These are phyloP conservation scores for Penicillium sp. DNA, from an alignment of 2,329 filamentous ascomycete genomes.

Conservation along the genomic window DNA sequence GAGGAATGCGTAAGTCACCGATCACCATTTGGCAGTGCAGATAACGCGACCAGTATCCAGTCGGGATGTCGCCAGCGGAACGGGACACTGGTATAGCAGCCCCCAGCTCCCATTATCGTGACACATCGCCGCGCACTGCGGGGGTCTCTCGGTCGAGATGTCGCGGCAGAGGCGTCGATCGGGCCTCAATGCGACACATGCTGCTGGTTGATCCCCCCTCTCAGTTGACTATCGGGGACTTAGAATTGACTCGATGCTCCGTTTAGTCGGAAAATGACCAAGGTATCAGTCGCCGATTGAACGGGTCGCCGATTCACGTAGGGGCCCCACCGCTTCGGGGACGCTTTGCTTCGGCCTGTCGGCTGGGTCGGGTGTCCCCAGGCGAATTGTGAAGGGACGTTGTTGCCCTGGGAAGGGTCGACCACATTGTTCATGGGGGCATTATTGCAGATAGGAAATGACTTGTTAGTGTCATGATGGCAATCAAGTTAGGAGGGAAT, in stretches of 20 bases:
- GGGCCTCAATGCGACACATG: not conserved
- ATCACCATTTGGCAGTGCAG: slow-evolving; percentile 17
- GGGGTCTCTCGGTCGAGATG: slow-evolving; percentile 6
- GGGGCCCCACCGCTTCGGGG: slow-evolving; percentile 22
- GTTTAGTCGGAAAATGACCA: not conserved
- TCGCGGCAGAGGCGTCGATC: not conserved
- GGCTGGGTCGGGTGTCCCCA: slow-evolving; percentile 16
- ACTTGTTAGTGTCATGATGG: not conserved
- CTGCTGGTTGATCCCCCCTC: not conserved
- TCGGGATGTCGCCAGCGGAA: slow-evolving; percentile 15
- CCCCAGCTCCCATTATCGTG: not conserved
- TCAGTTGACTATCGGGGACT: not conserved
- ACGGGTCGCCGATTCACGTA: slow-evolving; percentile 7
- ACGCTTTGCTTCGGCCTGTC: slow-evolving; percentile 28
- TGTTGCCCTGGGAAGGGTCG: not conserved
- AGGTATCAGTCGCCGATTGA: not conserved
- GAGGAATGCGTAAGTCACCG: slow-evolving; percentile 16
- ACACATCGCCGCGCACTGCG: not conserved
- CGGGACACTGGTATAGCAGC: slow-evolving; percentile 1
- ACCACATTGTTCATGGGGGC: not conserved
- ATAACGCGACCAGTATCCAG: slow-evolving; percentile 27
- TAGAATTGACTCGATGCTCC: not conserved
- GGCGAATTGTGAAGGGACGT: not conserved
- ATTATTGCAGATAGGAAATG: not conserved
- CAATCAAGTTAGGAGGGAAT: not conserved